Base-by-base conservation (phyloP, 352 stramenopile species). In the Globisporangium cylindrosporum region DNA sequence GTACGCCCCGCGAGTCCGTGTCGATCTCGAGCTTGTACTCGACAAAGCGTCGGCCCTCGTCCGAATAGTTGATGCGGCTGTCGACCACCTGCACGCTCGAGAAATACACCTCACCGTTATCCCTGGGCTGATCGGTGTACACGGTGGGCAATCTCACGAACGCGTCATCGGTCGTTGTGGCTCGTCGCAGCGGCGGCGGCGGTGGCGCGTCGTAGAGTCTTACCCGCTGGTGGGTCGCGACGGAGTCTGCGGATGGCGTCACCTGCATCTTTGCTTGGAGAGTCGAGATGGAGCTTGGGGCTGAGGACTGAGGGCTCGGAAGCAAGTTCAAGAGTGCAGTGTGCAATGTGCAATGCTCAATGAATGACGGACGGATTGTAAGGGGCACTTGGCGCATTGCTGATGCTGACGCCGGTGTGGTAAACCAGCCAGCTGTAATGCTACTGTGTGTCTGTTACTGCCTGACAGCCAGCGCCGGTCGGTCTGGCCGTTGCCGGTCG, bases 21-120 rank as follows among this genome's bases (percentile, higher is more conserved):
- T 85, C 78, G 41, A 85, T 80, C 63, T 77, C 70, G 20, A 85
- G 73, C 64, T 81, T 79, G 78, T 81, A 85, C 75, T 85, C 75
- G 59, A 85, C 78, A 60, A 85, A 81, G 63, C 63, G 63, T 4
- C 54, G 54, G 20, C 55, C 55, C 8, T 68, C 63, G 24, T 53
- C 54, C 22, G 49, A 59, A 49, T 68, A 68, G 53, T 49, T 68
- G 53, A 68, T 68, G 38, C 63, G 63, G 54, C 53, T 68, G 54
- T 68, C 63, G 36, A 68, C 63, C 5, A 68, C 63, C 25, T 60
- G 38, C 20, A 55, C 63, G 53, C 63, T 62, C 54, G 63, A 57
- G 27, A 68, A 68, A 51, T 58, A 58, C 36, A 68, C 63, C 25
- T 68, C 53, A 14, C 34, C 51, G 22, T 66, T 29, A 29, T 36